Base-by-base conservation (phyloP, 805 yeast genomes). In the Cyberlindnera mississippiensis region DNA sequence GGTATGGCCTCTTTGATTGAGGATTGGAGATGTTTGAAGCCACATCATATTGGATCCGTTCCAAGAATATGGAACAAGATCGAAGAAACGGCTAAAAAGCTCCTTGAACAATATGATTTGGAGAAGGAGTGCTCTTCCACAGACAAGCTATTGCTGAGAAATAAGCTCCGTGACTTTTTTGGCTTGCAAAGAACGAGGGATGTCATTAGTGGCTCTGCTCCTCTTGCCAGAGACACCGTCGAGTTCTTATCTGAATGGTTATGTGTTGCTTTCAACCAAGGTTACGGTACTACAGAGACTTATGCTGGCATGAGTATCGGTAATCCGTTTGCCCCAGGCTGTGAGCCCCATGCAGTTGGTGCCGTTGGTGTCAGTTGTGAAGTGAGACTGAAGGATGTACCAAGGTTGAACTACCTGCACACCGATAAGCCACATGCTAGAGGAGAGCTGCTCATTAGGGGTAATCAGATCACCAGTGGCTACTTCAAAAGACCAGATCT, bases 261-360 rank as follows among this genome's bases (percentile, higher is more conserved):
- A 32, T 69, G 70, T 35, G 52, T 70, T 28, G 77, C 61, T 9
- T 50, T 67, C 29, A 40, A 46, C 10, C 78, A 74, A 54, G 82
- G 80, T 17, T 76, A 75, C 52, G 82, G 82, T 6, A 63, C 73
- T 40, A 75, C 80, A 4, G 82, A 76, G 56, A 64, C 75, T 7
- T 72, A 69, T 62, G 75, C 75, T 4, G 82, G 78, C 3, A 49
- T 66, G 38, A 53, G 66, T 38, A 37, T 59, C 12, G 44, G 37
- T 56, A 73, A 14, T 48, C 50, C 35, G 52, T 42, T 46, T 22
- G 12, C 16, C 2, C 31, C 41, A 3, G 46, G 44, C 0, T 7
- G 16, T 11, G 38, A 33, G 9, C 33, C 36, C 3, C 24, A 29
- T 15, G 50, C 77, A 45, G 56, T 61, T 6, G 78, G 78, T 5